These are phyloP conservation scores for Beta vulgaris DNA, from an alignment of 148 eudicot genomes.

Conservation along the genomic window DNA sequence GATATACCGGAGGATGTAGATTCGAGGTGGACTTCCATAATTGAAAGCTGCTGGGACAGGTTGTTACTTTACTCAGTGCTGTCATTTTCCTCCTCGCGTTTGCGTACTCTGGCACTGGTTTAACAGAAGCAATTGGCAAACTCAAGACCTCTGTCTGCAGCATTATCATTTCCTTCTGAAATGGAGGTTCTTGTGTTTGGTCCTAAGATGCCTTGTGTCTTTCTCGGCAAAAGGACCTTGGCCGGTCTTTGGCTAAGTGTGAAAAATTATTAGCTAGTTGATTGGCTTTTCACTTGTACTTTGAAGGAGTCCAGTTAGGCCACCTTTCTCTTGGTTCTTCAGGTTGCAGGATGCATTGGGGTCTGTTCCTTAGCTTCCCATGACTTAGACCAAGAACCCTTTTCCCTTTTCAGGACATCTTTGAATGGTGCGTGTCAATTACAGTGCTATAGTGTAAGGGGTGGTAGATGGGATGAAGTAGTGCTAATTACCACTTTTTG, in stretches of 20 bases:
- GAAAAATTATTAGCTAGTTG: neutral
- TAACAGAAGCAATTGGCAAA: neutral
- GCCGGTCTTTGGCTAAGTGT: neutral
- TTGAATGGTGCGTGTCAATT: too few species aligned
- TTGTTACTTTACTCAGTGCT: conserved; percentile 21
- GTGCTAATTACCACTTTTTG: too few species aligned
- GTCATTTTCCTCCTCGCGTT: neutral
- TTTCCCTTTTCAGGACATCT: too few species aligned
- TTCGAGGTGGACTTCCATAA: conserved; percentile 67
- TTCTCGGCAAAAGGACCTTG: neutral
- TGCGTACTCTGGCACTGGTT: neutral
- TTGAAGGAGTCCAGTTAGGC: neutral
- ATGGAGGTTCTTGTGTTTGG: neutral
- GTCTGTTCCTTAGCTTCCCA: neutral
- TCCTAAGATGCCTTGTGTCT: neutral
- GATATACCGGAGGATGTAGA: conserved; percentile 79
- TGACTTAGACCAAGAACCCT: too few species aligned
- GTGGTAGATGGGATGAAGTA: neutral
- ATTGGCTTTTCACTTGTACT: neutral
- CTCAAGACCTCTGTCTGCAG: neutral
- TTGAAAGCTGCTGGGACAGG: conserved; percentile 88
- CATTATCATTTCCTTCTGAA: neutral
- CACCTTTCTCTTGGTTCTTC: neutral
- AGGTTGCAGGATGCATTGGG: neutral
- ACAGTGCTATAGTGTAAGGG: too few species aligned